Conservation (phyloP, 306 rosid species). For the Sicyos edulis region DNA sequence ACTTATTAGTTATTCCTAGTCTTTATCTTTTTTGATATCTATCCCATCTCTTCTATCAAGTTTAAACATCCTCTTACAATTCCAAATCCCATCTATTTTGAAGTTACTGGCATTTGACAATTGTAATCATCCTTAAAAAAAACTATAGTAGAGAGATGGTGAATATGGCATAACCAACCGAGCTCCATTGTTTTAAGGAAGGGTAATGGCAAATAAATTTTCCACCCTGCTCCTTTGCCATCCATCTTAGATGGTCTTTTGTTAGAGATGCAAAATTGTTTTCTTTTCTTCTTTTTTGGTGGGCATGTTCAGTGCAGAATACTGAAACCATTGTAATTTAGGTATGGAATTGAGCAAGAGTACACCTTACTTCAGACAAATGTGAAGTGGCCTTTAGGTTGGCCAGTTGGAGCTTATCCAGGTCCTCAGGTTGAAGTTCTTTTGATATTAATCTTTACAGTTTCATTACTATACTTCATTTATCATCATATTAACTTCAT, state of each 20-base stretch:
- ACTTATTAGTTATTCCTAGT: not conserved
- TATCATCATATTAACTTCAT: constrained; percentile 5
- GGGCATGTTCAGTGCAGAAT: constrained; percentile 1
- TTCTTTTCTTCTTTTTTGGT: constrained; percentile 3
- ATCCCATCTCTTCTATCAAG: not conserved
- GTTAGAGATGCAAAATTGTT: constrained; percentile 6
- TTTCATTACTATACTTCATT: not conserved
- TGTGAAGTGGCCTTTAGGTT: constrained; percentile 96
- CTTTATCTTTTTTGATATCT: not conserved
- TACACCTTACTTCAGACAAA: constrained; percentile 86
- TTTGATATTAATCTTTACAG: not conserved
- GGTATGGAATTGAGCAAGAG: constrained; percentile 99
- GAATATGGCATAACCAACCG: not conserved
- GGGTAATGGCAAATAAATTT: too few species aligned
- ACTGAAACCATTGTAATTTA: constrained; percentile 23
- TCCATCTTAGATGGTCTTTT: not conserved
- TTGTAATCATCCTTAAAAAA: too few species aligned
- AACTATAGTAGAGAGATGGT: not conserved
- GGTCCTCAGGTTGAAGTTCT: constrained; percentile 83
- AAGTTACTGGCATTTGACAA: not conserved
- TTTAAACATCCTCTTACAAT: not conserved
- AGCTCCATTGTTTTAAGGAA: too few species aligned
- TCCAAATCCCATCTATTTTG: not conserved
- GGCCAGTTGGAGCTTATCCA: constrained; percentile 98
- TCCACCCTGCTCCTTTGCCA: too few species aligned